Percentiles rank a stretch among this genome's conserved stretches.
Conservation (phyloP, 371 early-diverging fungal species). For the Gilbertella persicaria region DNA sequence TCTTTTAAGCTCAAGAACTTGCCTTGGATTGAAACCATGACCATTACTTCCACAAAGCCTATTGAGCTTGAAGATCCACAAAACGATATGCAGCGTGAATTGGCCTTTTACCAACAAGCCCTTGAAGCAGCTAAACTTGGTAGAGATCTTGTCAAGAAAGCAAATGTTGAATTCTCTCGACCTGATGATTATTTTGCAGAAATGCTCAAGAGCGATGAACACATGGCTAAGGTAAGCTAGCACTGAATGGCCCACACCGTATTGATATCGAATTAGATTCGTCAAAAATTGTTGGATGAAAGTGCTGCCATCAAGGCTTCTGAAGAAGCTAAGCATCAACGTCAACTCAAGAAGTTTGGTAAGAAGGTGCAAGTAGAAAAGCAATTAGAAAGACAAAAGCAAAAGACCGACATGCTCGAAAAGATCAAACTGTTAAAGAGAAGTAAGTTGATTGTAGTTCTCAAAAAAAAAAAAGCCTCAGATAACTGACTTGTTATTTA, state of each 20-base stretch:
- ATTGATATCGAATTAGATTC: conserved; percentile 50
- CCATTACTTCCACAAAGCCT: conserved; percentile 68
- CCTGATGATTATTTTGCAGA: conserved; percentile 95
- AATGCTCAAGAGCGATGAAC: conserved; percentile 93
- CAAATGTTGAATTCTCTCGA: conserved; percentile 75
- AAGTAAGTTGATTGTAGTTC: conserved; percentile 52
- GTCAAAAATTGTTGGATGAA: conserved; percentile 85
- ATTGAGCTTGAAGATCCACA: conserved; percentile 65
- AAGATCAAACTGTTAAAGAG: conserved; percentile 91
- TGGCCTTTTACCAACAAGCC: conserved; percentile 89
- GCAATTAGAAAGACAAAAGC: conserved; percentile 74
- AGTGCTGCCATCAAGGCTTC: conserved; percentile 74
- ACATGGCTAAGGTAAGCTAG: conserved; percentile 72
- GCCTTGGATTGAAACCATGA: conserved; percentile 82
- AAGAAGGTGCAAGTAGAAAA: conserved; percentile 96
- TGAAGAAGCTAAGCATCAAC: conserved; percentile 78
- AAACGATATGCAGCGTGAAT: conserved; percentile 89
- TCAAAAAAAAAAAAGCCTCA: too few relatives aligned
- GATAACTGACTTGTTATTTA: not conserved
- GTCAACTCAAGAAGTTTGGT: conserved; percentile 87
- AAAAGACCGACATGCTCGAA: conserved; percentile 83
- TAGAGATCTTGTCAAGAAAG: conserved; percentile 55
- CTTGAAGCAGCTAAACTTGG: conserved; percentile 74
- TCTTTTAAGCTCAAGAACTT: conserved; percentile 70
- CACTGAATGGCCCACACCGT: not conserved